Base-by-base conservation (phyloP, 495 filamentous ascomycete genomes). In the Daldinia grandis region DNA sequence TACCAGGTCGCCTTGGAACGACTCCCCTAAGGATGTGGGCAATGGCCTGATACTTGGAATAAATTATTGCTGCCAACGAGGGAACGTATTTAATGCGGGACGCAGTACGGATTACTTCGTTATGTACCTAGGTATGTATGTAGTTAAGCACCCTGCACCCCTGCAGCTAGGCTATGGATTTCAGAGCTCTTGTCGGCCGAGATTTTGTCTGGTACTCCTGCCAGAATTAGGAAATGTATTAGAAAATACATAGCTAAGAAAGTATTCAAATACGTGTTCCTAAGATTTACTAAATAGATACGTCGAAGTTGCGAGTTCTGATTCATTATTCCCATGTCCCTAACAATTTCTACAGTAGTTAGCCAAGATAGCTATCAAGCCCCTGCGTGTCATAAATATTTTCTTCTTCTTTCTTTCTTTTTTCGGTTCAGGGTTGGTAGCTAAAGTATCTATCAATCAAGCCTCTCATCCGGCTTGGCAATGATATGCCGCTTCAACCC, bases 11-110 rank as follows among this genome's bases (percentile, higher is more conserved):
- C 17, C 33, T 51, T 38, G 5, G 50, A 58, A 62, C 42, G 21
- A 47, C n/a, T 47, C 7, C 42, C 42, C 8, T 47, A 53, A 38
- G 14, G 31, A 3, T 47, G 68, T 66, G 63, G 68, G 63, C 58
- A 66, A 54, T 71, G 68, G 68, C 24, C 68, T 66, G 68, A 71
- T 71, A 54, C 17, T 49, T 37, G 19, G 57, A 57, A 69, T 19
- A 56, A n/a, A 56, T 51, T 65, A 54, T 61, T 44, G 51, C 51
- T 53, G 33, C 38, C 21, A 27, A 33, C 19, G 49, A 55, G 49
- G 49, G 49, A 53, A 59, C 42, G n/a, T 42, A 30, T 56, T 31
- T 30, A 64, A 69, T 69, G 61, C 61, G 55, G 40, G 33, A 65
- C 37, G 28, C 19, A 42, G 55, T 4, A 27, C 25, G 4, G n/a